Base-by-base conservation (phyloP, 1,139 yeast genomes). In the Saccharomycopsis hybrid region DNA sequence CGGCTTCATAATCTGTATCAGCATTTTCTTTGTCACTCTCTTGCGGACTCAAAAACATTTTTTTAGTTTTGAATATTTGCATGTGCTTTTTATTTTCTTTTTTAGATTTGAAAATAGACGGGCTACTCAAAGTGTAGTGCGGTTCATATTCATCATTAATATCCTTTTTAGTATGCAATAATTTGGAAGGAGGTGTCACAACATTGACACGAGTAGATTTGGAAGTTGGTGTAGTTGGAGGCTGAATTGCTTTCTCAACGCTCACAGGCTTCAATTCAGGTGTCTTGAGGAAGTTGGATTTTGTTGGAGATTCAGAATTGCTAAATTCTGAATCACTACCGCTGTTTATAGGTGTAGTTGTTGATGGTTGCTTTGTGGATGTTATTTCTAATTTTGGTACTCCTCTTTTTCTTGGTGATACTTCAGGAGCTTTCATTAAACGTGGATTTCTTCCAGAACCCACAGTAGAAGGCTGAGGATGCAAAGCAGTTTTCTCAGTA, bases 101-200 rank as follows among this genome's bases (percentile, higher is more conserved):
- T 24, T 36, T 36, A 7, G 9, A 5, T 31, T 44, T 43, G 43
- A 35, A 38, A 25, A 51, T 49, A 13, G 43, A 13, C 24, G 54
- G 49, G 18, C 54, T 45, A 29, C 53, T 49, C 28, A 49, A 18
- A n/a, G 47, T 41, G 28, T 49, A 9, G 5, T 45, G 27, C 8
- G 48, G 43, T n/a, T 35, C 50, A 43, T 35, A 51, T n/a, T 44
- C 47, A 25, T 49, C 52, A n/a, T 44, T 44, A 2, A 41, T 8
- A 3, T 36, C 4, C 7, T 13, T 18, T n/a, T 28, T 36, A 8
- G 48, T 38, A n/a, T 44, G n/a, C 8, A 43, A 7, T 3, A 51
- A 31, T 41, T 49, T 35, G 2, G 41, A 30, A 5, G 18, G 24
- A 25, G 54, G 54, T 3, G 48, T 44, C 11, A 9, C 25, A 11